Conservation (phyloP, 2,329 filamentous ascomycete genomes). For the Cladophialophora chaetospira region DNA sequence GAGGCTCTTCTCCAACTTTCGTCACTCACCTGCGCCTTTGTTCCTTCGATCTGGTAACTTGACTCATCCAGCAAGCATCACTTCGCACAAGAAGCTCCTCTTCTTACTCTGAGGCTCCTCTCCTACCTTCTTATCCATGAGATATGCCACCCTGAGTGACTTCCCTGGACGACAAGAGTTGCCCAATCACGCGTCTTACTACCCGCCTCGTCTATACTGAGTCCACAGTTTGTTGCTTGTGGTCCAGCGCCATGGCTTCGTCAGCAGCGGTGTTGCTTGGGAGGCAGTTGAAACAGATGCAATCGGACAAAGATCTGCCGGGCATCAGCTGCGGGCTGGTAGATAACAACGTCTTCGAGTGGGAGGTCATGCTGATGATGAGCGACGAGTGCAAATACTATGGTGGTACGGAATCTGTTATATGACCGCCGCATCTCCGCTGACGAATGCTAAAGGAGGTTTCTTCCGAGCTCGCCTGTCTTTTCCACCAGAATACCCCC, state of each 20-base stretch:
- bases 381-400: conserved; percentile 92
- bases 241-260: conserved; percentile 34
- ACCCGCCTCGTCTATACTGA: not conserved
- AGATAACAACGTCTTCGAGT: conserved; percentile 87
- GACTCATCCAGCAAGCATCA: not conserved
- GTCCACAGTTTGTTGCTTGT: too few species aligned
- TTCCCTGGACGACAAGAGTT: too few species aligned
- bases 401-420: conserved; percentile 65
- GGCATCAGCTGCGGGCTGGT: conserved; percentile 92
- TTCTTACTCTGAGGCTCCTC: too few species aligned
- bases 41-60: too few species aligned
- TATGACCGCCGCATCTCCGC: not conserved
- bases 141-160: too few species aligned
- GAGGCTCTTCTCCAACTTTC: too few species aligned
- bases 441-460: conserved; percentile 62
- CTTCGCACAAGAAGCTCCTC: too few species aligned
- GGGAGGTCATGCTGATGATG: conserved; percentile 99
- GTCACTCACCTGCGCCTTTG: too few species aligned
- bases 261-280: conserved; percentile 73
- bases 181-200: not conserved
- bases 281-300: conserved; percentile 92
- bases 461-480: conserved; percentile 84
- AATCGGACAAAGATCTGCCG: conserved; percentile 83
- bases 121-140: too few species aligned
- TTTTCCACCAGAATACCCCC: conserved; percentile 85